Evolutionary conservation across 352 stramenopile genomes (phyloP).

Genomic region (Pythium dissimile): DNA sequence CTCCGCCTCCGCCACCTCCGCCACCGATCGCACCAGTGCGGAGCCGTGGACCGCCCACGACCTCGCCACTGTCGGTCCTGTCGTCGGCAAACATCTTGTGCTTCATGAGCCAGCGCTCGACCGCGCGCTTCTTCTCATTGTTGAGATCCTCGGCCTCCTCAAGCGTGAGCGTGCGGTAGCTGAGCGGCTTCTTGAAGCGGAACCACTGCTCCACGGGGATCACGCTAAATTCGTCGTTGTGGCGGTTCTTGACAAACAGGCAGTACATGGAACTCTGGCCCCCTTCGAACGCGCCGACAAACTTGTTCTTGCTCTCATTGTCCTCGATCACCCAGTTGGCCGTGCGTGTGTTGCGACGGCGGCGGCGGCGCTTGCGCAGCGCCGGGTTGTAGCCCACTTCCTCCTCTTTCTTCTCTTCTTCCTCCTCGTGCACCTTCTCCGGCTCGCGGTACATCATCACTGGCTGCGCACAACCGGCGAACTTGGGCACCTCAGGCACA

Average conservation of each 20-base stretch:
- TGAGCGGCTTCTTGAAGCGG: constrained; percentile 86
- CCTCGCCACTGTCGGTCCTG: constrained; percentile 47
- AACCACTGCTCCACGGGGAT: constrained; percentile 89
- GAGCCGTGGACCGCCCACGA: constrained; percentile 61
- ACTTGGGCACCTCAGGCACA: constrained; percentile 55
- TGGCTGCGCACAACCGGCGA: constrained; percentile 59
- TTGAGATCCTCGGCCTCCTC: constrained; percentile 85
- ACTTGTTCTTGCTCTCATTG: constrained; percentile 79
- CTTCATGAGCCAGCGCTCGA: constrained; percentile 88
- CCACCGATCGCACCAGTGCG: constrained; percentile 58
- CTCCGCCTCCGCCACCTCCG: constrained; percentile 18
- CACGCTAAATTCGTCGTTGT: constrained; percentile 87
- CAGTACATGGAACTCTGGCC: constrained; percentile 84
- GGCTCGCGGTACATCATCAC: constrained; percentile 88
- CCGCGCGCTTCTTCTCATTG: constrained; percentile 87
- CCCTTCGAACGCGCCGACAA: constrained; percentile 76
- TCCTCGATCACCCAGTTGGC: constrained; percentile 85
- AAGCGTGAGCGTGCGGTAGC: constrained; percentile 80
- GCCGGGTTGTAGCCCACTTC: constrained; percentile 69
- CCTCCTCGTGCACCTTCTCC: constrained; percentile 66
- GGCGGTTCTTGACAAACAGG: constrained; percentile 82
- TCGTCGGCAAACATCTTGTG: constrained; percentile 81
- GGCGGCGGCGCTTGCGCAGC: constrained; percentile 68
- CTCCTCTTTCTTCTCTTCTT: constrained; percentile 73
- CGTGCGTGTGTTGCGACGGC: constrained; percentile 70